phyloP scores from a whole-genome alignment of 352 stramenopile genomes.

The Phytopythium ostracodes region DNA sequence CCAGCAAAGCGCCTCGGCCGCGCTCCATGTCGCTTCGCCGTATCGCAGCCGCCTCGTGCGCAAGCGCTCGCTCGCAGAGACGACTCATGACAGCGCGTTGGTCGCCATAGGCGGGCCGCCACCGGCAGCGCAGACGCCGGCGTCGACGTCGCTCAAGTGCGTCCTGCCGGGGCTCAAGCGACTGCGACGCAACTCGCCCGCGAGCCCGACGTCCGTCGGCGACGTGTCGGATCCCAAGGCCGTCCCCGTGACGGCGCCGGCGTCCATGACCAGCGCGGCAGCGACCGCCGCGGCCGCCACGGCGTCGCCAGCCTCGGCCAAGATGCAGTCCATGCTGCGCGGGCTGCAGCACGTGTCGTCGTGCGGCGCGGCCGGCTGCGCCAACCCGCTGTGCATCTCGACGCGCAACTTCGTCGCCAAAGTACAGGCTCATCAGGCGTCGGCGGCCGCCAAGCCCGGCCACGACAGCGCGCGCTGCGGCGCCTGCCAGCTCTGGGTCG shows the following conservation, averaged over 20 bases:
- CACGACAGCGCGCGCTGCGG: slow-evolving; percentile 37
- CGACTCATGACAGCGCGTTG: background rate
- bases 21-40: background rate
- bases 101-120: background rate
- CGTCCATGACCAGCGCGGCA: slow-evolving; percentile 16
- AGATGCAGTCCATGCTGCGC: slow-evolving; percentile 57
- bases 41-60: background rate
- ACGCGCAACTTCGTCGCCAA: slow-evolving; percentile 55
- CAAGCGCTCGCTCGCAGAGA: background rate
- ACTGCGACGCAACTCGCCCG: slow-evolving; percentile 22
- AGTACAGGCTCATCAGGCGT: slow-evolving; percentile 31
- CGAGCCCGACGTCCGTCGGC: slow-evolving; percentile 43
- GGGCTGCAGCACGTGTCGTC: slow-evolving; percentile 41
- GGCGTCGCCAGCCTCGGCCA: slow-evolving; percentile 24
- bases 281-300: slow-evolving; percentile 9
- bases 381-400: slow-evolving; percentile 49
- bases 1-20: background rate
- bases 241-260: background rate
- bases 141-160: slow-evolving; percentile 14
- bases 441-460: slow-evolving; percentile 13
- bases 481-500: slow-evolving; percentile 55
- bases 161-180: slow-evolving; percentile 24
- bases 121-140: background rate
- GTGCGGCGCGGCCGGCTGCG: slow-evolving; percentile 29
- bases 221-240: slow-evolving; percentile 22